Percentiles rank a stretch among this genome's conserved stretches.
Evolutionary conservation across 768 basidiomycete species (phyloP).

Genomic region (Leccinum pellstonianum): DNA sequence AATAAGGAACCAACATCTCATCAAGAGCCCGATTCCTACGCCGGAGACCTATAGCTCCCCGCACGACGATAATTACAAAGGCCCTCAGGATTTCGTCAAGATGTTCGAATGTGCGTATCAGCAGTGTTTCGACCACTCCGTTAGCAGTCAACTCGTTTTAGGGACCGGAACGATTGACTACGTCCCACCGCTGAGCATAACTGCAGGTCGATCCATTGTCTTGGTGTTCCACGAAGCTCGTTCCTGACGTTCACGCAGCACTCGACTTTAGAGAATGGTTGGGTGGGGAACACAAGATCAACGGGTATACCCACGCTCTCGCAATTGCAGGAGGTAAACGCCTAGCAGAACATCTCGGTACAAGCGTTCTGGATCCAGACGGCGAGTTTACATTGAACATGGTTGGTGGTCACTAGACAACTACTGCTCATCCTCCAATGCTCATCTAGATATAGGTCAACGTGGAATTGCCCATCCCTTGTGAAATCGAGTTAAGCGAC

Average conservation of each 20-base stretch:
- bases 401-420: slow-evolving; percentile 40
- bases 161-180: slow-evolving; percentile 67
- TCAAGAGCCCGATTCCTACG: slow-evolving; percentile 60
- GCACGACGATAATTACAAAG: slow-evolving; percentile 30
- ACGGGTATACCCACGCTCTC: slow-evolving; percentile 64
- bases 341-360: slow-evolving; percentile 61
- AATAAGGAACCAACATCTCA: slow-evolving; percentile 60
- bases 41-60: slow-evolving; percentile 52
- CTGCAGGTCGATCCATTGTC: slow-evolving; percentile 39
- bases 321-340: slow-evolving; percentile 64
- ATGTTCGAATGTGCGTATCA: slow-evolving; percentile 44
- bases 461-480: slow-evolving; percentile 39
- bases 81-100: slow-evolving; percentile 42
- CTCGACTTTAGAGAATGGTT: slow-evolving; percentile 70
- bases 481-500: slow-evolving; percentile 21
- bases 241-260: slow-evolving; percentile 40
- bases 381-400: slow-evolving; percentile 66
- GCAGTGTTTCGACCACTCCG: neutral
- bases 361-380: slow-evolving; percentile 58
- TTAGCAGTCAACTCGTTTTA: slow-evolving; percentile 24
- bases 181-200: slow-evolving; percentile 51
- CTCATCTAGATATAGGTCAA: slow-evolving; percentile 32
- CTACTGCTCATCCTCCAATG: neutral
- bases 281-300: slow-evolving; percentile 75
- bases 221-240: neutral